Conservation (phyloP, 176 grass and related monocot species). For the bread wheat (Triticum aestivum) region DNA sequence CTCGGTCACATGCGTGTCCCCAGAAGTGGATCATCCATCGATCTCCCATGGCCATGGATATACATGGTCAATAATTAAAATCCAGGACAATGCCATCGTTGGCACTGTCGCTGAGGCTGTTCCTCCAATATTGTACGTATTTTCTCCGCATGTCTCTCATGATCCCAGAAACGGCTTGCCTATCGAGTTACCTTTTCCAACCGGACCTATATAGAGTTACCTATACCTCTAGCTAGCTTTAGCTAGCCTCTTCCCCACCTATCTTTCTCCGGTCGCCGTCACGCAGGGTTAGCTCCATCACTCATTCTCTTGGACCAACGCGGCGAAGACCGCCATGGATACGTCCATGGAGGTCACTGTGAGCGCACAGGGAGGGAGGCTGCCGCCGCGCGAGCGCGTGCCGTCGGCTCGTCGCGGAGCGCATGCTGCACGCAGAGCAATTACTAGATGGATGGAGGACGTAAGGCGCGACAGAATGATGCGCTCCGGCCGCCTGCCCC, state of each 20-base stretch:
- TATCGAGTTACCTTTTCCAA: background rate
- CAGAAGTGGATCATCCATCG: background rate
- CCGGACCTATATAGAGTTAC: background rate
- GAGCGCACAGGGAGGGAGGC: background rate
- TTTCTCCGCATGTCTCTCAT: background rate
- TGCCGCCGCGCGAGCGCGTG: background rate
- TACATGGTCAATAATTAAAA: background rate
- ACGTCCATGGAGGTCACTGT: background rate
- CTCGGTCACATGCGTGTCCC: background rate
- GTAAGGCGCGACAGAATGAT: conserved; percentile 3
- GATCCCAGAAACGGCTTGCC: background rate
- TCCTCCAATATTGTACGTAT: background rate
- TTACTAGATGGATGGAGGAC: background rate
- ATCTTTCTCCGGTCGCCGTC: background rate
- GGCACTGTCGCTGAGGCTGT: background rate
- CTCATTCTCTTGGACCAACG: background rate
- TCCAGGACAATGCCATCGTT: background rate
- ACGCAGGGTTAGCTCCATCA: background rate
- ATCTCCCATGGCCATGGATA: conserved; percentile 8
- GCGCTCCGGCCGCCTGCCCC: background rate
- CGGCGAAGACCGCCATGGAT: background rate
- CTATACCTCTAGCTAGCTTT: background rate
- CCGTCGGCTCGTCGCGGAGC: background rate
- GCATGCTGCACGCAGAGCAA: background rate
- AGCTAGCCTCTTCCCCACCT: background rate